These are phyloP conservation scores for Pseudopyricularia javanii DNA, from an alignment of 2,329 filamentous ascomycete species.

Conservation along the genomic window DNA sequence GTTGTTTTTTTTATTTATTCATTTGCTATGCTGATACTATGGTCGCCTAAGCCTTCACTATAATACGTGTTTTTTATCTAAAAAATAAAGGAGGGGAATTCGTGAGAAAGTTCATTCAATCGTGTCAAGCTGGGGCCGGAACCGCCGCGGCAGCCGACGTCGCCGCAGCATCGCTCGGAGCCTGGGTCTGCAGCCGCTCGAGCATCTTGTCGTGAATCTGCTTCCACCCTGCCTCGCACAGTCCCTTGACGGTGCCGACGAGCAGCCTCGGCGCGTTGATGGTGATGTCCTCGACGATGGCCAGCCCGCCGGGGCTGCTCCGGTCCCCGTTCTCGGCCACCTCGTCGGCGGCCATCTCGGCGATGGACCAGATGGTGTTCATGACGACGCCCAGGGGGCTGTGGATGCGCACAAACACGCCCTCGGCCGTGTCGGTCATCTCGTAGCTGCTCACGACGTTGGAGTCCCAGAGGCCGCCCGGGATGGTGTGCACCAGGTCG, in stretches of 20 bases:
- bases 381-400: constrained; percentile 38
- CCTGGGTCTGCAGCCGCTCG: constrained; percentile 18
- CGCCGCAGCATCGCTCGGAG: background rate
- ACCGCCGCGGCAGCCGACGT: background rate
- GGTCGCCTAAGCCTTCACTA: background rate
- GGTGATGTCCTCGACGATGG: constrained; percentile 35
- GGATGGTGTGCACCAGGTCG: constrained; percentile 36
- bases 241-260: constrained; percentile 32
- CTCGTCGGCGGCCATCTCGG: background rate
- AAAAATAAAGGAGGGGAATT: background rate
- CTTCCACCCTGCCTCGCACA: constrained; percentile 37
- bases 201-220: constrained; percentile 37
- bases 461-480: constrained; percentile 42
- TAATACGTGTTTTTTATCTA: no score
- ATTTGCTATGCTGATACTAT: background rate
- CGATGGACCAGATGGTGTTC: constrained; percentile 37
- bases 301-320: constrained; percentile 17
- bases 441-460: constrained; percentile 41
- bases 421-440: constrained; percentile 34
- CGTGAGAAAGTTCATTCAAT: background rate
- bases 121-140: background rate
- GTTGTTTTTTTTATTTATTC: background rate
- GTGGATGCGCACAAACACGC: constrained; percentile 37
- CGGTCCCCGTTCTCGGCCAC: constrained; percentile 6
- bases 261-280: constrained; percentile 38